Evolutionary conservation across 768 basidiomycete genomes (phyloP).

Genomic region (Panus rudis): DNA sequence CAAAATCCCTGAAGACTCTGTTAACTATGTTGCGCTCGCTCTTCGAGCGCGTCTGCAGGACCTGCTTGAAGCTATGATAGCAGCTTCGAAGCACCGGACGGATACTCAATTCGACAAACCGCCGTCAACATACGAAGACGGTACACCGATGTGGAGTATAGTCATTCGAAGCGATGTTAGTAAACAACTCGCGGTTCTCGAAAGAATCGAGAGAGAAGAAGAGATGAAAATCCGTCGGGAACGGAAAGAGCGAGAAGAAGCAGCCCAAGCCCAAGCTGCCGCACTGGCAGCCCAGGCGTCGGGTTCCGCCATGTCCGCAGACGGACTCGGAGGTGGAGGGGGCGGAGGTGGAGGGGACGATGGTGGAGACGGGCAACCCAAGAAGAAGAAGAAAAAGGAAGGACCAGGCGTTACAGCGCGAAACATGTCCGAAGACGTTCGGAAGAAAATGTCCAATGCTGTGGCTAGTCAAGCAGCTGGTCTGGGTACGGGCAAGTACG

Average conservation of each 20-base stretch:
- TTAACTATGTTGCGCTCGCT: slow-evolving; percentile 75
- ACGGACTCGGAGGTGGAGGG: too few relatives aligned
- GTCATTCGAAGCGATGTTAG: slow-evolving; percentile 71
- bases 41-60: slow-evolving; percentile 69
- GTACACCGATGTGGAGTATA: slow-evolving; percentile 77
- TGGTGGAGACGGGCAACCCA: slow-evolving; percentile 6
- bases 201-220: slow-evolving; percentile 78
- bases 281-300: slow-evolving; percentile 52
- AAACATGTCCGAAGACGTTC: slow-evolving; percentile 87
- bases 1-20: slow-evolving; percentile 60
- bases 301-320: slow-evolving; percentile 26
- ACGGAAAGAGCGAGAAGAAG: slow-evolving; percentile 69
- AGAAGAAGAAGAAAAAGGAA: slow-evolving; percentile 16
- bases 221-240: slow-evolving; percentile 70
- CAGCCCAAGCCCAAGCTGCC: slow-evolving; percentile 63
- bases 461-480: slow-evolving; percentile 89
- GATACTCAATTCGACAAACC: slow-evolving; percentile 65
- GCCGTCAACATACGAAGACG: slow-evolving; percentile 59
- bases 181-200: slow-evolving; percentile 70
- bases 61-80: slow-evolving; percentile 60
- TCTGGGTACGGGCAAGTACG: slow-evolving; percentile 63
- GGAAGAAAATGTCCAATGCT: slow-evolving; percentile 88
- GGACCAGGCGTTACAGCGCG: slow-evolving; percentile 33
- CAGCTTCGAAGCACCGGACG: slow-evolving; percentile 60
- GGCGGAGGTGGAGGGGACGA: neutral